Percentiles rank a stretch among this genome's conserved stretches.
phyloP scores from a whole-genome alignment of 306 rosid species.

The Gastrolobium villosum region DNA sequence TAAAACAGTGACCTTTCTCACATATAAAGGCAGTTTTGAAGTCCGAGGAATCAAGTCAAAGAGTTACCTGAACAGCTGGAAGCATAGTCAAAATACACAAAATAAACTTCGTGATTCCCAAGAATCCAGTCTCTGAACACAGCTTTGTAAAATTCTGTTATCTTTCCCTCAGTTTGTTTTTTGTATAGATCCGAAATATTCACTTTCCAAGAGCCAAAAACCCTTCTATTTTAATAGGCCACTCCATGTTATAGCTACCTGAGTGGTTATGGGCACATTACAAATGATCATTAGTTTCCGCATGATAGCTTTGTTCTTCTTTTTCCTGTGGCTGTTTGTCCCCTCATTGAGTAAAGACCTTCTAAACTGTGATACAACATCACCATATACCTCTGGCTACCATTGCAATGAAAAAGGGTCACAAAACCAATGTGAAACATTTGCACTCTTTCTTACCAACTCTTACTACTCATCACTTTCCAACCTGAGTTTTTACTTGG shows the following conservation, averaged over 20 bases:
- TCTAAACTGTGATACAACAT: conserved; percentile 59
- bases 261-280: conserved; percentile 58
- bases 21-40: conserved; percentile 55
- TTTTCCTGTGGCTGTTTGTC: conserved; percentile 60
- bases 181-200: conserved; percentile 74
- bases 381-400: conserved; percentile 63
- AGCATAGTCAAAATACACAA: conserved; percentile 43
- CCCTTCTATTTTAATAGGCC: conserved; percentile 49
- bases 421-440: conserved; percentile 67
- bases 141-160: conserved; percentile 52
- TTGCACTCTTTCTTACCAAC: conserved; percentile 73
- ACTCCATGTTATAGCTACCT: conserved; percentile 50
- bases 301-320: conserved; percentile 56
- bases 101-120: conserved; percentile 63
- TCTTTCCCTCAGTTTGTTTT: conserved; percentile 41
- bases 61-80: conserved; percentile 54
- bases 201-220: conserved; percentile 58
- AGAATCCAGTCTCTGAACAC: conserved; percentile 59
- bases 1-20: conserved; percentile 38
- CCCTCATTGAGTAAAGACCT: conserved; percentile 59
- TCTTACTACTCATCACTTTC: conserved; percentile 73
- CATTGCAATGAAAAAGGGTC: conserved; percentile 60
- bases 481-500: conserved; percentile 80
- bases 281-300: conserved; percentile 56
- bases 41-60: conserved; percentile 45